phyloP scores from a whole-genome alignment of 768 basidiomycete species.

The Auricularia sp. region DNA sequence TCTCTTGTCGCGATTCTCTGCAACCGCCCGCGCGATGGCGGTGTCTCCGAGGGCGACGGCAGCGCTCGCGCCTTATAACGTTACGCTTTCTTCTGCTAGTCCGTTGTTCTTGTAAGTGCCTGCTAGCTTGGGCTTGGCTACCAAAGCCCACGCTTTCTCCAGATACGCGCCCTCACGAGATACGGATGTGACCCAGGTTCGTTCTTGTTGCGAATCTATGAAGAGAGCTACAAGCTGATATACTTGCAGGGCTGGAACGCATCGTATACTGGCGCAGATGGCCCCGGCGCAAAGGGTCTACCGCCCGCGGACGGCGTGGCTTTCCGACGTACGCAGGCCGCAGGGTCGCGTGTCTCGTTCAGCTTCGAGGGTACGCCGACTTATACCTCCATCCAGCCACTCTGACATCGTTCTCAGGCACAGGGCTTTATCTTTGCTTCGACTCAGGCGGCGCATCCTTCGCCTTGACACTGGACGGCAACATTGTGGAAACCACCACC shows the following conservation, averaged over 20 bases:
- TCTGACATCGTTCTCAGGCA: background rate
- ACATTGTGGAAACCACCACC: background rate
- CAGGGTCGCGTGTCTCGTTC: background rate
- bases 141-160: background rate
- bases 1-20: too few species aligned
- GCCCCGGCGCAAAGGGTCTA: background rate
- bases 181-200: background rate
- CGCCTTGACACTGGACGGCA: background rate
- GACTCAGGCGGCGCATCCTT: background rate
- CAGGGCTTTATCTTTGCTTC: background rate
- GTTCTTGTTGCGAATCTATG: too few species aligned
- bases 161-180: background rate
- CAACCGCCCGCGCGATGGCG: too few species aligned
- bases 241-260: background rate
- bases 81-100: background rate
- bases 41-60: background rate
- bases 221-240: too few species aligned
- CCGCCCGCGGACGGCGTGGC: background rate
- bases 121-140: background rate
- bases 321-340: background rate
- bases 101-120: background rate
- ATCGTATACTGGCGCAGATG: background rate
- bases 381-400: too few species aligned
- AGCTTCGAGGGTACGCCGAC: background rate
- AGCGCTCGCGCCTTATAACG: background rate